Percentiles rank a stretch among this genome's conserved stretches.
These are phyloP conservation scores for Fusarium pseudograminearum DNA, from an alignment of 2,329 filamentous ascomycete species.

Conservation along the genomic window DNA sequence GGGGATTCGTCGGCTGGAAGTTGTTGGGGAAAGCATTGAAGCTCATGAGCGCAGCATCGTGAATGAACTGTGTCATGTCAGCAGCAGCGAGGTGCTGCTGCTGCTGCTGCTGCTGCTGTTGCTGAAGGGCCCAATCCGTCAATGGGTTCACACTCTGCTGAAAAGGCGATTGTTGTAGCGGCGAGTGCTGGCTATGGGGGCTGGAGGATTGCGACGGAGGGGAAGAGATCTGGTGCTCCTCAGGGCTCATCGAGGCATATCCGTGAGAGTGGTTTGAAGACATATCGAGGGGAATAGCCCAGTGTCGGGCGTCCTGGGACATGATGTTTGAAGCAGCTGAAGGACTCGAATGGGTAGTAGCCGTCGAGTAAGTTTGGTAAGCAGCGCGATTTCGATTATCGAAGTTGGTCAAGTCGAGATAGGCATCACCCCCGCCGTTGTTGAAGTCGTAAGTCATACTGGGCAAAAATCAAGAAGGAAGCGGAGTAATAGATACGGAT, in stretches of 20 bases:
- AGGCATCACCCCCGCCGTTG: constrained; percentile 67
- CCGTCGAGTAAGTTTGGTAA: constrained; percentile 49
- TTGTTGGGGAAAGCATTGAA: constrained; percentile 65
- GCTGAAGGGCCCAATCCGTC: constrained; percentile 72
- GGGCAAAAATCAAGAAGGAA: constrained; percentile 52
- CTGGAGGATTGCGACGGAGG: constrained; percentile 65
- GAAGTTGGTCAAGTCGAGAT: constrained; percentile 69
- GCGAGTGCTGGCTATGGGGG: constrained; percentile 63
- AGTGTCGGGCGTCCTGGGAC: constrained; percentile 55
- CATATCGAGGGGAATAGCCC: constrained; percentile 68
- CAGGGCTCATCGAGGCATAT: constrained; percentile 63
- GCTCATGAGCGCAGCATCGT: constrained; percentile 67
- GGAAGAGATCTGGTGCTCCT: constrained; percentile 60
- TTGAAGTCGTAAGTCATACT: constrained; percentile 72
- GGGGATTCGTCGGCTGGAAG: constrained; percentile 66
- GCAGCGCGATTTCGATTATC: constrained; percentile 68
- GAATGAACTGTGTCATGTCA: constrained; percentile 66
- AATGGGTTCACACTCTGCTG: constrained; percentile 64
- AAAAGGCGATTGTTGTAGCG: constrained; percentile 67
- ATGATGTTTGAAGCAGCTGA: constrained; percentile 52
- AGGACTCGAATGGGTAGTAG: constrained; percentile 51
- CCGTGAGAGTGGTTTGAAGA: constrained; percentile 57
- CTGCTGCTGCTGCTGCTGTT: constrained; percentile 57
- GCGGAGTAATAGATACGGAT: constrained; percentile 48
- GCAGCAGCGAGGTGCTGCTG: constrained; percentile 55